Base-by-base conservation (phyloP, 345 rosid species). In the Balakata baccata region DNA sequence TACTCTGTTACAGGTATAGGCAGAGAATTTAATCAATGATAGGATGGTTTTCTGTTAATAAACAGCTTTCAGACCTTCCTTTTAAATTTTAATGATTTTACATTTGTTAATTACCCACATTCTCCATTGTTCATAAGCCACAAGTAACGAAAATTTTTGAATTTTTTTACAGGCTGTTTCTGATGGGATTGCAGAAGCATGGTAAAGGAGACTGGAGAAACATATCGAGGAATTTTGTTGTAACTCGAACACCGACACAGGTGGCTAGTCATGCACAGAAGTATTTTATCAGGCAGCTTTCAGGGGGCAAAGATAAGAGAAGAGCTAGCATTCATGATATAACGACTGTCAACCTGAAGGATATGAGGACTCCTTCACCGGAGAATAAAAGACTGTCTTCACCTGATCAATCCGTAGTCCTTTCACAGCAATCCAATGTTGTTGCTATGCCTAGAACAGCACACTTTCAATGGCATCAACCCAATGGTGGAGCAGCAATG, bases 401-500 rank as follows among this genome's bases (percentile, higher is more conserved):
- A 3, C 89, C 89, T 4, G 87, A 85, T 7, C 87, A 77, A 41
- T 66, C 83, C 18, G 9, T 47, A 0, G 64, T 73, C 74, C 80
- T 72, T 20, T 17, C 84, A 58, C 83, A 72, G 79, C 87, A 78
- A 23, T 74, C 75, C 11, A 80, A 46, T 72, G 68, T 83, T 17
- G 74, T 73, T 51, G 69, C 80, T 69, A 66, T 77, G 72, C 61
- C 86, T 22, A 73, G 84, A 79, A 64, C 47, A 43, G 10, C 88
- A 49, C 78, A 84, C 38, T 85, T 85, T 60, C 81, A 78, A 6
- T 87, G 94, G 94, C 83, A 81, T 73, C 88, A 84, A 49, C 83
- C 84, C 23, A 79, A 68, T 46, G 60, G 46, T 41, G 87, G 82
- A 72, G 73, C 84, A 61, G 49, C 80, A 67, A 38, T 77, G 81